These are phyloP conservation scores for Coelastrella sp. DNA, from an alignment of 139 green algal genomes.

Conservation along the genomic window DNA sequence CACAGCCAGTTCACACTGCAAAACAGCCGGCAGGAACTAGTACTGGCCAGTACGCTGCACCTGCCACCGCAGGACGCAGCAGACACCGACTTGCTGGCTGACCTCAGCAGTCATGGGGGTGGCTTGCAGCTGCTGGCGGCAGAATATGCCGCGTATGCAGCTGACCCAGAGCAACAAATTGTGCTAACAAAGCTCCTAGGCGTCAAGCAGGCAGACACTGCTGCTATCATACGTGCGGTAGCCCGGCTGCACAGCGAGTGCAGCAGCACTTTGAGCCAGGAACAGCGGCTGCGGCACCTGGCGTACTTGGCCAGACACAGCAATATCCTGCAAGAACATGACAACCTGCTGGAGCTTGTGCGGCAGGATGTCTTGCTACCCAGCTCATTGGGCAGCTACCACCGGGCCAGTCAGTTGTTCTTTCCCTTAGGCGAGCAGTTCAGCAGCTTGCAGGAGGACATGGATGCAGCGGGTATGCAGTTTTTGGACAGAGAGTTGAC, in stretches of 20 bases:
- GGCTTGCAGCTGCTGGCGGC: neutral
- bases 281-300: conserved; percentile 6
- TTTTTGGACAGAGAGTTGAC: conserved; percentile 4
- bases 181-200: neutral
- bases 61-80: neutral
- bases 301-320: neutral
- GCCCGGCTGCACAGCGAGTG: neutral
- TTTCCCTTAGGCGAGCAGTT: neutral
- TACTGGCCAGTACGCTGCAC: neutral
- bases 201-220: conserved; percentile 6
- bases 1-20: conserved; percentile 4
- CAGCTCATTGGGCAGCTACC: neutral
- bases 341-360: conserved; percentile 12
- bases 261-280: neutral
- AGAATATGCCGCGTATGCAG: neutral
- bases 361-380: neutral
- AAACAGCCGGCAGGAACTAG: neutral
- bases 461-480: conserved; percentile 30
- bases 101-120: neutral
- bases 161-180: neutral
- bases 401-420: neutral
- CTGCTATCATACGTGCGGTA: neutral
- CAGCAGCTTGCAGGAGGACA: neutral
- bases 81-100: conserved; percentile 1
- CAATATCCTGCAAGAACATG: neutral